phyloP scores from a whole-genome alignment of 306 rosid species.

The Prunus kanzakura region DNA sequence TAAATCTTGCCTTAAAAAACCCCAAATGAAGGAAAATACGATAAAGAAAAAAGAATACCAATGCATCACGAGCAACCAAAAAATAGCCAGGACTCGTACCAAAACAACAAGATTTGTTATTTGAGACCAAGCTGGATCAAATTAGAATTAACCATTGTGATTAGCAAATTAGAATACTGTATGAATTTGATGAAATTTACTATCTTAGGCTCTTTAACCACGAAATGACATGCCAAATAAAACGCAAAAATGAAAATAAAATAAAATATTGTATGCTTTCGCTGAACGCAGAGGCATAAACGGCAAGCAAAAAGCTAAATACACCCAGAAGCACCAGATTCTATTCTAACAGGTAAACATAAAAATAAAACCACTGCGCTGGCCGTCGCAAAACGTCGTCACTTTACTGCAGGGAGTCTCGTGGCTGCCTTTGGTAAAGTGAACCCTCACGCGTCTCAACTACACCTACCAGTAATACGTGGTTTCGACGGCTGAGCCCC shows the following conservation, averaged over 20 bases:
- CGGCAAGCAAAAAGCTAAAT: background rate
- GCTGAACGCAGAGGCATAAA: background rate
- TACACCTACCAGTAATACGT: background rate
- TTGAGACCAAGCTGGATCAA: too few relatives aligned
- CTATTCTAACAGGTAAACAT: background rate
- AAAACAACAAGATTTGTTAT: too few relatives aligned
- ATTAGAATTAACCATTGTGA: too few relatives aligned
- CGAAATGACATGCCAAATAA: too few relatives aligned
- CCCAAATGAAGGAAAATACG: rapidly evolving
- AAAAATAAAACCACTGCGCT: background rate
- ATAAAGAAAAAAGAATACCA: too few relatives aligned
- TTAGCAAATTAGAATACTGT: too few relatives aligned
- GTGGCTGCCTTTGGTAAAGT: conserved; percentile 4
- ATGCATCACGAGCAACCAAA: too few relatives aligned
- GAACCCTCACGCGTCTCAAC: background rate
- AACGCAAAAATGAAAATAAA: too few relatives aligned
- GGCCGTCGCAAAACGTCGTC: conserved; percentile 36
- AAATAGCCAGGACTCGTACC: too few relatives aligned
- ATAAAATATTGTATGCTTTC: background rate
- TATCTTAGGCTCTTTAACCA: too few relatives aligned
- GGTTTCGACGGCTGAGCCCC: background rate
- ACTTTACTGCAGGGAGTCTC: conserved; percentile 38
- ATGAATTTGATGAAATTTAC: too few relatives aligned
- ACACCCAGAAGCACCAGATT: conserved; percentile 12
- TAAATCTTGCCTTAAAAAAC: rapidly evolving